Evolutionary conservation across 108 stramenopile genomes (phyloP).

Genomic region (Conticribra guillardii): DNA sequence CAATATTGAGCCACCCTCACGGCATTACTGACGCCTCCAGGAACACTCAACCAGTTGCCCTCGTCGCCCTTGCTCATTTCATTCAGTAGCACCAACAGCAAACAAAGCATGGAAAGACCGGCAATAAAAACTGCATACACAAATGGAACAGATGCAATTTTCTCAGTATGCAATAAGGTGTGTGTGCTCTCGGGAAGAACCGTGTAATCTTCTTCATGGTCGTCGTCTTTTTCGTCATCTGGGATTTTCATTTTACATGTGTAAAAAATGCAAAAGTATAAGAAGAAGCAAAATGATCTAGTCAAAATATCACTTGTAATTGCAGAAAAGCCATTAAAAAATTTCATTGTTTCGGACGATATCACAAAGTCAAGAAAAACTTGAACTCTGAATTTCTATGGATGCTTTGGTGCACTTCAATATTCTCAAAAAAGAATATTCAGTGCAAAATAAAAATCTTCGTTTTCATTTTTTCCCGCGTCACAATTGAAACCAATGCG

Average conservation of each 20-base stretch:
- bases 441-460: too few relatives aligned
- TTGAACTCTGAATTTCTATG: too few relatives aligned
- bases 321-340: too few relatives aligned
- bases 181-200: constrained; percentile 14
- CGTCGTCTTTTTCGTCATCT: background rate
- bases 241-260: background rate
- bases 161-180: constrained; percentile 8
- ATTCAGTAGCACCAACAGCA: constrained; percentile 4
- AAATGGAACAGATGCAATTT: constrained; percentile 5
- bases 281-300: too few relatives aligned
- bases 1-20: constrained; percentile 19
- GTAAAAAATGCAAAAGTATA: too few relatives aligned
- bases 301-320: too few relatives aligned
- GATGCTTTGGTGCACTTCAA: too few relatives aligned
- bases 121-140: constrained; percentile 5
- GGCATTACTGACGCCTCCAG: background rate
- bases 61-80: background rate
- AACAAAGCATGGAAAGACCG: constrained; percentile 2
- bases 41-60: constrained; percentile 13
- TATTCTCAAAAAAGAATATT: too few relatives aligned
- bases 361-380: too few relatives aligned
- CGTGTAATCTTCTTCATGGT: background rate
- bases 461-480: too few relatives aligned
- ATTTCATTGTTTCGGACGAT: too few relatives aligned
- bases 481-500: background rate